Evolutionary conservation across 2,329 filamentous ascomycete genomes (phyloP).

Genomic region (Fusarium irregulare): DNA sequence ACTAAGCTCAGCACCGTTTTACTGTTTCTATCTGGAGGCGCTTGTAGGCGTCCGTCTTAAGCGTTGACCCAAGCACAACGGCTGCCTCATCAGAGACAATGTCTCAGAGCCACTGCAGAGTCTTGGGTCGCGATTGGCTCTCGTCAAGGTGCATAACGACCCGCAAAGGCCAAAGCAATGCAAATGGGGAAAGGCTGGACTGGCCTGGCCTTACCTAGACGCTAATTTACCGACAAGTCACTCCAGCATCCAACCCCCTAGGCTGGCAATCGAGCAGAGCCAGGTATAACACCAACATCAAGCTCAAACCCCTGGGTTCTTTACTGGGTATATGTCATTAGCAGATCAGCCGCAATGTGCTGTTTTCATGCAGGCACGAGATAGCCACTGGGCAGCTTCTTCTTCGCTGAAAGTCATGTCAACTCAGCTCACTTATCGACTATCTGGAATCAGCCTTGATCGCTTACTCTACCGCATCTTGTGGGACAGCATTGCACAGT

Average conservation of each 20-base stretch:
- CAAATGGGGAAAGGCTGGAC: conserved; percentile 28
- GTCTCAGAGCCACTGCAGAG: conserved; percentile 27
- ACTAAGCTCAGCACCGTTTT: conserved; percentile 20
- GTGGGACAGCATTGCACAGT: background rate
- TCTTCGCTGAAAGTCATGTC: background rate
- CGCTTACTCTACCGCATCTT: conserved; percentile 9
- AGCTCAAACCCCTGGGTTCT: background rate
- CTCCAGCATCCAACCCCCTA: background rate
- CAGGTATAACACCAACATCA: conserved; percentile 19
- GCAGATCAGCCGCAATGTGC: background rate
- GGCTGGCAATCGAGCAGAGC: conserved; percentile 6
- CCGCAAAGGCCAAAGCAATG: conserved; percentile 24
- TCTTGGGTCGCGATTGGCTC: conserved; percentile 35
- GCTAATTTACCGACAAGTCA: conserved; percentile 14
- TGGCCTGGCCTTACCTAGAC: background rate
- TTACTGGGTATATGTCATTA: background rate
- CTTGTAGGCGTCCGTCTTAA: conserved; percentile 25
- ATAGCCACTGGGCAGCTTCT: background rate
- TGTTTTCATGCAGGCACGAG: background rate
- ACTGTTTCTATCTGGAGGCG: conserved; percentile 21
- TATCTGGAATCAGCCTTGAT: background rate
- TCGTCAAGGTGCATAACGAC: conserved; percentile 2
- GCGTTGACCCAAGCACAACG: conserved; percentile 36
- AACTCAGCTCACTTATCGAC: background rate
- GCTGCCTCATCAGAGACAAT: conserved; percentile 40